Conservation (phyloP, 495 filamentous ascomycete species). For the Tuber melanosporum region DNA sequence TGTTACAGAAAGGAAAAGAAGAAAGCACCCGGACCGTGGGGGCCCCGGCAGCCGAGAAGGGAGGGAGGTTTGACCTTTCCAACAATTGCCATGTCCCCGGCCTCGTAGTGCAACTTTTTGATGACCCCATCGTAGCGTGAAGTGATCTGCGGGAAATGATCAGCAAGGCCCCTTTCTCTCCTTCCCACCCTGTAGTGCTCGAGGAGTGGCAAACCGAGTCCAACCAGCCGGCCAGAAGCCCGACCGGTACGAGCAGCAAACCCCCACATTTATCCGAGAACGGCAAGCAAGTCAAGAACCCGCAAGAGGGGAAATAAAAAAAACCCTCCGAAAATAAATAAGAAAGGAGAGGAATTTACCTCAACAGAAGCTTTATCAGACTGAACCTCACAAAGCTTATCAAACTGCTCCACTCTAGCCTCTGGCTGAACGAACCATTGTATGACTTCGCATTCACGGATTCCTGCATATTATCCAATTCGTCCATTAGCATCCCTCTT, state of each 20-base stretch:
- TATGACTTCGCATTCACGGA: slow-evolving; percentile 96
- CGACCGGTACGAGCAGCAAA: slow-evolving; percentile 24
- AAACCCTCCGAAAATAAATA: neutral
- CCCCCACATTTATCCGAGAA: neutral
- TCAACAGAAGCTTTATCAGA: slow-evolving; percentile 98
- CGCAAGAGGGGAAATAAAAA: neutral
- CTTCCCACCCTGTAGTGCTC: neutral
- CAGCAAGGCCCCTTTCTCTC: neutral
- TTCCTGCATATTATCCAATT: slow-evolving; percentile 53
- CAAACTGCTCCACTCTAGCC: slow-evolving; percentile 94
- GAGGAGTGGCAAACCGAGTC: neutral
- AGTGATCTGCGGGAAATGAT: slow-evolving; percentile 58
- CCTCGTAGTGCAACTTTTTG: slow-evolving; percentile 90
- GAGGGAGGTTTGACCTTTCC: slow-evolving; percentile 49
- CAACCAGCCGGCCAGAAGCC: slow-evolving; percentile 1
- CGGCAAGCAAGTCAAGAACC: neutral
- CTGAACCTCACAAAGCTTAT: slow-evolving; percentile 94
- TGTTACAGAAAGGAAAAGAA: neutral
- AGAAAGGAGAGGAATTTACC: slow-evolving; percentile 43
- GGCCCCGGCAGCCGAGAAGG: neutral
- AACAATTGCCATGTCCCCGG: slow-evolving; percentile 91
- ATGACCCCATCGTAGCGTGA: slow-evolving; percentile 91
- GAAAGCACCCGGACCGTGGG: neutral
- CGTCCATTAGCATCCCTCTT: slow-evolving; percentile 1
- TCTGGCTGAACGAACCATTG: slow-evolving; percentile 99